These are phyloP conservation scores for Coemansia furcata DNA, from an alignment of 192 early-diverging fungal species.

Conservation along the genomic window DNA sequence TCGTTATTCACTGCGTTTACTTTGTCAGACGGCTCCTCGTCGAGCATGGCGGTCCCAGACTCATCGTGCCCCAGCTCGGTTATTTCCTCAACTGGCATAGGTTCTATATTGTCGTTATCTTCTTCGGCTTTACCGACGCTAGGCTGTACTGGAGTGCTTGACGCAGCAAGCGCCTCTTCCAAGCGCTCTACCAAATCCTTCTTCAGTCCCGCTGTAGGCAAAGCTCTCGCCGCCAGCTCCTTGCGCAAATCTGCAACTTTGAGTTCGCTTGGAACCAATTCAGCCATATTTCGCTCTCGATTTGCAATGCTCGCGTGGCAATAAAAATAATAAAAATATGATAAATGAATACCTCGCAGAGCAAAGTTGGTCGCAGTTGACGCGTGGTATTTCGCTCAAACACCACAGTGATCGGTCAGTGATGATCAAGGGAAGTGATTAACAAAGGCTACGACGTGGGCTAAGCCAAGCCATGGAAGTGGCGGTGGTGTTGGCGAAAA, in stretches of 20 bases:
- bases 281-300: slow-evolving; percentile 17
- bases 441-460: neutral
- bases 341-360: neutral
- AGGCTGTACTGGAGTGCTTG: neutral
- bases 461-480: no score
- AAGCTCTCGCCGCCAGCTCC: slow-evolving; percentile 54
- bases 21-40: neutral
- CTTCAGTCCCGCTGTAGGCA: slow-evolving; percentile 63
- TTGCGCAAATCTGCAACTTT: slow-evolving; percentile 63
- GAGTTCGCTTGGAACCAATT: slow-evolving; percentile 49
- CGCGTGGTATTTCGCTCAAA: neutral
- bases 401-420: neutral
- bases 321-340: neutral
- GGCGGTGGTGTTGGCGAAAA: neutral
- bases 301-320: neutral
- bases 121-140: slow-evolving; percentile 1
- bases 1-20: neutral
- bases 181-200: slow-evolving; percentile 64
- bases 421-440: neutral
- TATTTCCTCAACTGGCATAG: slow-evolving; percentile 23
- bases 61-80: neutral
- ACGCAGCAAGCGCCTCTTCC: slow-evolving; percentile 50
- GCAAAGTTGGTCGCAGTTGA: neutral
- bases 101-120: slow-evolving; percentile 21
- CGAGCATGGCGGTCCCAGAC: neutral